phyloP scores from a whole-genome alignment of 164 flowering plant species.

The Stephania japonica region DNA sequence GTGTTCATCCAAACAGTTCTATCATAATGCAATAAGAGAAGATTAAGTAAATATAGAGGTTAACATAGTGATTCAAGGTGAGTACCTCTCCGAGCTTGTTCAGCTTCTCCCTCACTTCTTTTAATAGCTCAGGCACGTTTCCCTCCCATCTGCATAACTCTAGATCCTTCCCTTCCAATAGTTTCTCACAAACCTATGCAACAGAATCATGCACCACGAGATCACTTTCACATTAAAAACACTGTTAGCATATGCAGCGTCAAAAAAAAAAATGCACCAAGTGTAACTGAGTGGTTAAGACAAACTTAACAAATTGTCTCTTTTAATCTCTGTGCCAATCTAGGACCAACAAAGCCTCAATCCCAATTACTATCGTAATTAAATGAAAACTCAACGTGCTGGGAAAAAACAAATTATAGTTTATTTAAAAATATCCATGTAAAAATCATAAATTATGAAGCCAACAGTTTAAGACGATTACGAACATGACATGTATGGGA shows the following conservation, averaged over 20 bases:
- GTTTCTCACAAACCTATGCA: slow-evolving; percentile 56
- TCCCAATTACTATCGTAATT: not conserved
- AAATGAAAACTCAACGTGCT: too few species aligned
- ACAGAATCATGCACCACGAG: not conserved
- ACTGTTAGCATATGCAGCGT: not conserved
- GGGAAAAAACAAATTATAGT: too few species aligned
- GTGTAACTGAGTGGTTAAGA: not conserved
- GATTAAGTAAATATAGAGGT: not conserved
- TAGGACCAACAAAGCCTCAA: not conserved
- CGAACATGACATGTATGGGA: not conserved
- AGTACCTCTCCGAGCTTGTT: slow-evolving; percentile 81
- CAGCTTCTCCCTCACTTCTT: slow-evolving; percentile 65
- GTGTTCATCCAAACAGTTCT: slow-evolving; percentile 16
- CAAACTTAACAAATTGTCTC: not conserved
- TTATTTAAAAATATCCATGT: not conserved
- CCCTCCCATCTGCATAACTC: slow-evolving; percentile 80
- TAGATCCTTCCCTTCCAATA: slow-evolving; percentile 64
- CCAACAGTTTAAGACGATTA: not conserved
- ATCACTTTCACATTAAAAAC: not conserved
- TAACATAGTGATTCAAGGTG: slow-evolving; percentile 1
- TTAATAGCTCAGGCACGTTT: slow-evolving; percentile 51
- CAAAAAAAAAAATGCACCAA: not conserved
- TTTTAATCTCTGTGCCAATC: not conserved
- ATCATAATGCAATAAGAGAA: not conserved
- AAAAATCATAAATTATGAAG: not conserved